Evolutionary conservation across 495 filamentous ascomycete genomes (phyloP).

Genomic region (Hyaloscypha variabilis): DNA sequence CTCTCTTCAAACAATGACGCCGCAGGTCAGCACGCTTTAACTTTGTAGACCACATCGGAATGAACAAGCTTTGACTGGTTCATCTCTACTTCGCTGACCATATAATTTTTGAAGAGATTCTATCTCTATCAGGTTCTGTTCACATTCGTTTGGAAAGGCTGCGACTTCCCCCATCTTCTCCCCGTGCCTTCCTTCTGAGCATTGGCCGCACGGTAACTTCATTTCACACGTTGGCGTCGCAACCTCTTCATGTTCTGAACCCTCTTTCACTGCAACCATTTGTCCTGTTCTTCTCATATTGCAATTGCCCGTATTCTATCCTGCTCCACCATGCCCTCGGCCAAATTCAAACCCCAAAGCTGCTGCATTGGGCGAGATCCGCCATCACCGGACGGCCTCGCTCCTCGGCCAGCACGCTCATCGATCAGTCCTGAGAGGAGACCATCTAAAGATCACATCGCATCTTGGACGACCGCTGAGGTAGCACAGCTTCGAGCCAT

Average conservation of each 20-base stretch:
- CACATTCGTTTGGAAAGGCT: background rate
- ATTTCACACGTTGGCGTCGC: background rate
- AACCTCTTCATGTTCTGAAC: background rate
- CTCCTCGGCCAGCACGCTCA: conserved; percentile 22
- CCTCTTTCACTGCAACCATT: background rate
- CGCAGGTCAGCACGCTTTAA: too few species aligned
- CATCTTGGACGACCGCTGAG: conserved; percentile 19
- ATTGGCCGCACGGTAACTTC: background rate
- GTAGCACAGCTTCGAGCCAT: conserved; percentile 20
- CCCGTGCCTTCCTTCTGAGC: conserved; percentile 2
- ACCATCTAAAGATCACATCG: conserved; percentile 9
- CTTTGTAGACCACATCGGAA: too few species aligned
- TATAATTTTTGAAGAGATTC: too few species aligned
- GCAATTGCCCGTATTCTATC: background rate
- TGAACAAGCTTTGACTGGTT: too few species aligned
- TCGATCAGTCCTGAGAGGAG: background rate
- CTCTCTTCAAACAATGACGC: too few species aligned
- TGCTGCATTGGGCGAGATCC: conserved; percentile 30
- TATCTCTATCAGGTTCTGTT: background rate
- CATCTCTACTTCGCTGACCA: too few species aligned
- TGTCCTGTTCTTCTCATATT: conserved; percentile 4
- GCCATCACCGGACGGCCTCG: conserved; percentile 30
- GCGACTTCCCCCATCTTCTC: background rate
- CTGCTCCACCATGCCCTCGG: conserved; percentile 1
- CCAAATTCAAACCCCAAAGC: conserved; percentile 3